Evolutionary conservation across 1,139 yeast species (phyloP).

Genomic region (Kodamaea arcana): DNA sequence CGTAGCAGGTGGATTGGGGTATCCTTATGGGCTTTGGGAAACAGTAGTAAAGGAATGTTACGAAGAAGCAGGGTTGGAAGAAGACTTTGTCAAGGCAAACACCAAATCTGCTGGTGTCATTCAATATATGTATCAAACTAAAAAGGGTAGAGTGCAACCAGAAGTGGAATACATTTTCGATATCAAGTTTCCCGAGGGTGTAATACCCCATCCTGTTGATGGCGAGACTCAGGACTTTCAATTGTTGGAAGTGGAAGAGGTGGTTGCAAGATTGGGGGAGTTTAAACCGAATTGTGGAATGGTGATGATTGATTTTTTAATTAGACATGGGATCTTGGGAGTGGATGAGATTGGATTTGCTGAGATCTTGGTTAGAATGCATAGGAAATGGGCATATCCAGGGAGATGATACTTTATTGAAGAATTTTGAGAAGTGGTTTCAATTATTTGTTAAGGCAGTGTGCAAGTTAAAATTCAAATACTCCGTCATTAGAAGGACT

Average conservation of each 20-base stretch:
- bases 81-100: slow-evolving; percentile 43
- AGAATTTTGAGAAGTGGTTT: too few relatives aligned
- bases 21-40: slow-evolving; percentile 70
- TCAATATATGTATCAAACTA: slow-evolving; percentile 57
- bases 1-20: slow-evolving; percentile 91
- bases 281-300: slow-evolving; percentile 90
- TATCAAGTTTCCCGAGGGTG: slow-evolving; percentile 47
- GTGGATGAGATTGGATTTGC: slow-evolving; percentile 59
- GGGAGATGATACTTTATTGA: background rate
- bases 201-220: slow-evolving; percentile 70
- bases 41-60: slow-evolving; percentile 81
- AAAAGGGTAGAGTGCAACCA: slow-evolving; percentile 68
- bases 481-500: too few relatives aligned
- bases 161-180: slow-evolving; percentile 85
- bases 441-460: too few relatives aligned
- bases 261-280: slow-evolving; percentile 50
- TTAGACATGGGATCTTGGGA: slow-evolving; percentile 71
- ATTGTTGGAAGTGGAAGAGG: slow-evolving; percentile 58
- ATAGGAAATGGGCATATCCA: slow-evolving; percentile 72
- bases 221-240: slow-evolving; percentile 79
- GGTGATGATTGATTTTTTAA: slow-evolving; percentile 74
- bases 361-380: slow-evolving; percentile 56
- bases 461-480: too few relatives aligned
- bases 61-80: slow-evolving; percentile 84
- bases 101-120: slow-evolving; percentile 59